These are phyloP conservation scores for Cordyceps cateniannulata DNA, from an alignment of 2,329 filamentous ascomycete genomes.

Conservation along the genomic window DNA sequence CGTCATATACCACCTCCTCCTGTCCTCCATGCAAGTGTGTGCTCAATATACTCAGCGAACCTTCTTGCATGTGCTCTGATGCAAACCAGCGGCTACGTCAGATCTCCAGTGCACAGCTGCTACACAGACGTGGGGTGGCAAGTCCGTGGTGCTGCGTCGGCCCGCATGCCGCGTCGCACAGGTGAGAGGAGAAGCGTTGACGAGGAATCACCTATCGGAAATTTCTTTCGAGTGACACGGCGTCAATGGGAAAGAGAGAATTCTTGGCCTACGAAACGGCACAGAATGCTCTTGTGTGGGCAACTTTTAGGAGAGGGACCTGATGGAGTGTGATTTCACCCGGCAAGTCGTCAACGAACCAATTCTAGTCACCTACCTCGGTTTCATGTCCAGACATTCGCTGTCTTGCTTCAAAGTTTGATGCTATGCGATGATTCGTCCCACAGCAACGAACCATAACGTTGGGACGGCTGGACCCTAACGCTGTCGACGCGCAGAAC, in stretches of 20 bases:
- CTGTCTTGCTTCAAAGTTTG: background rate
- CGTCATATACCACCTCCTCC: background rate
- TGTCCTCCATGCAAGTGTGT: background rate
- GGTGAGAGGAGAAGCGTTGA: background rate
- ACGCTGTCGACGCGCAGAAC: background rate
- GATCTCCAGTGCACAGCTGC: slow-evolving; percentile 5
- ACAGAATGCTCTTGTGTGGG: background rate
- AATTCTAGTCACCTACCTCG: background rate
- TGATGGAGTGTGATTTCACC: background rate
- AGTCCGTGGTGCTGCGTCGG: background rate
- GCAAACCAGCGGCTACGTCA: slow-evolving; percentile 1
- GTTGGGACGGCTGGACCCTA: background rate
- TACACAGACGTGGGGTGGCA: slow-evolving; percentile 1
- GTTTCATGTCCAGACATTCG: background rate
- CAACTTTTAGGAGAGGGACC: background rate
- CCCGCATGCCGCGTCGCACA: background rate
- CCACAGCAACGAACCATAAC: background rate
- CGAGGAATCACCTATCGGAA: background rate
- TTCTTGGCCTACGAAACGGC: background rate
- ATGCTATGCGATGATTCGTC: background rate
- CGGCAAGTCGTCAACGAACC: background rate
- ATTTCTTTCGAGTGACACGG: background rate
- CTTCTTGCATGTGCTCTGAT: background rate
- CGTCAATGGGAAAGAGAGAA: background rate
- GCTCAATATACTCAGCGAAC: background rate